Base-by-base conservation (phyloP, 495 filamentous ascomycete genomes). In the Hypoxylon lienhwacheense region DNA sequence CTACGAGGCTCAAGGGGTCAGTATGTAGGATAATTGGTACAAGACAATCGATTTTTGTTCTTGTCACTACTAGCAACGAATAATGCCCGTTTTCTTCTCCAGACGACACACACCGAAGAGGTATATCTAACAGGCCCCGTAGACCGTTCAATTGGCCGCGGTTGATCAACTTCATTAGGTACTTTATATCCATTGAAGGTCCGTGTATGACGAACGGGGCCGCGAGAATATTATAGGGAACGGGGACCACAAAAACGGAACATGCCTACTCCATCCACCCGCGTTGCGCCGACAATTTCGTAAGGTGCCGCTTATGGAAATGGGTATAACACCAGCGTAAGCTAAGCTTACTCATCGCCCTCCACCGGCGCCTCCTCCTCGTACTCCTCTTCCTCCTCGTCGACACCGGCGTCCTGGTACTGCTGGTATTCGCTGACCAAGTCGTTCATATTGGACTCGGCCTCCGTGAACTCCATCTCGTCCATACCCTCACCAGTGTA, bases 401-500 rank as follows among this genome's bases (percentile, higher is more conserved):
- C 82, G 69, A 96, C 82, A 63, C 89, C 88, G 67, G 93, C 93
- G 70, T 99, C 93, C 83, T 99, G 93, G 84, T 99, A 99, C 75
- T 99, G 95, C 84, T 99, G 93, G 83, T 99, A 99, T 75, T 99
- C 93, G 52, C 92, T 96, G 57, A 99, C 93, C 74, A 99, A 80
- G 76, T 99, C 93, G 81, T 97, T 99, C 93, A 99, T 99, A 82
- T 99, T 99, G 81, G 88, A 92, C 88, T 99, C 93, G 66, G 93
- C 93, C 84, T 97, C 95, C 72, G 93, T 97, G 79, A 99, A 99
- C 81, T 99, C 93, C 93, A 97, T 97, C 87, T 99, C 93, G 80
- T 99, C 93, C 93, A 99, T 99, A 81, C 93, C 93, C 85, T 99
- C 93, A 71, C 91, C 91, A 84, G 93, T 99, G 78, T 99, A 99